phyloP scores from a whole-genome alignment of 371 early-diverging fungal species.

The Dinochytrium kinnereticum region DNA sequence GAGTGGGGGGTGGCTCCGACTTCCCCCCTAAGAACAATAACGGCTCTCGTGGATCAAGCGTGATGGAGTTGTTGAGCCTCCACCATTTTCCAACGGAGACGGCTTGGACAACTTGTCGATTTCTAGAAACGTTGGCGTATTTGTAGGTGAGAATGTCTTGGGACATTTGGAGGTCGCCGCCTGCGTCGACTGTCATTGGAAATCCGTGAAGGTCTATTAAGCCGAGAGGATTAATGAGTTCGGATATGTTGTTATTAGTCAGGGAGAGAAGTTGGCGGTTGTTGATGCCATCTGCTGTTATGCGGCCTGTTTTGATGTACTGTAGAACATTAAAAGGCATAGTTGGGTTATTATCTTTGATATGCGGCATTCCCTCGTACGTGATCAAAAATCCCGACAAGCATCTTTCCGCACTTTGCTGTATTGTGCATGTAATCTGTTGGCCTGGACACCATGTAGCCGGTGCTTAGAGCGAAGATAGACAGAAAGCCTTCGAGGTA shows the following conservation, averaged over 20 bases:
- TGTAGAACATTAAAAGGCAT: not conserved
- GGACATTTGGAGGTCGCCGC: constrained; percentile 5
- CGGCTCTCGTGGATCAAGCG: not conserved
- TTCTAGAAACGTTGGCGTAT: not conserved
- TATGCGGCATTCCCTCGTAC: not conserved
- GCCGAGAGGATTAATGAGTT: constrained; percentile 10
- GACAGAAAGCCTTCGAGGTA: constrained; percentile 19
- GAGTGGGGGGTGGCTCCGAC: constrained; percentile 4
- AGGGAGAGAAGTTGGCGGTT: not conserved
- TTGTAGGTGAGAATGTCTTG: constrained; percentile 4
- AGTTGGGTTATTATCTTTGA: no score
- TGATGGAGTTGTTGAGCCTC: not conserved
- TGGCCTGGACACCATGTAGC: constrained; percentile 3
- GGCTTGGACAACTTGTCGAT: not conserved
- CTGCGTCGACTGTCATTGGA: not conserved
- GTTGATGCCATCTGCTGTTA: constrained; percentile 6
- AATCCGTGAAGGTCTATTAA: not conserved
- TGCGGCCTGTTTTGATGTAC: constrained; percentile 5
- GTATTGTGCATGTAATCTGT: constrained; percentile 12
- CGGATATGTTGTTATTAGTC: constrained; percentile 2
- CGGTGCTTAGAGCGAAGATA: not conserved
- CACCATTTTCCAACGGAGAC: constrained; percentile 6
- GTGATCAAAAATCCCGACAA: constrained; percentile 14
- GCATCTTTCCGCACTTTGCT: constrained; percentile 10
- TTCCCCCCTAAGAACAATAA: constrained; percentile 10